These are phyloP conservation scores for Marchantia polymorpha DNA, from an alignment of 225 moss, liverwort and hornwort genomes.

Conservation along the genomic window DNA sequence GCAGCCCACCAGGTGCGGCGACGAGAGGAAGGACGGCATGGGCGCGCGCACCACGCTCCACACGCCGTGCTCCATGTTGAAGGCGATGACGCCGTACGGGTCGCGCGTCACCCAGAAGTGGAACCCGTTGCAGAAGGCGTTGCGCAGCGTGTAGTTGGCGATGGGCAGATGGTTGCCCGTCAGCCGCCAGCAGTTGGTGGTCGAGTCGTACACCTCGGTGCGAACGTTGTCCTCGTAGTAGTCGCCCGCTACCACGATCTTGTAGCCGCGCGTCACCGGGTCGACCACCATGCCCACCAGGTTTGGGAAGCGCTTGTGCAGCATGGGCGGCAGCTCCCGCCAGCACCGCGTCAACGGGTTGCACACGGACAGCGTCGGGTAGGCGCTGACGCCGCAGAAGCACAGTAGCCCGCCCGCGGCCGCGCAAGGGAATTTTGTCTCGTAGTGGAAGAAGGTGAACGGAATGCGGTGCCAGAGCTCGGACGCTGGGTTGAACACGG, in stretches of 20 bases:
- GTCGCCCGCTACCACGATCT: conserved; percentile 96
- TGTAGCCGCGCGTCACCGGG: conserved; percentile 75
- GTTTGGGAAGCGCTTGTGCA: conserved; percentile 98
- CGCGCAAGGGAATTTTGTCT: conserved; percentile 96
- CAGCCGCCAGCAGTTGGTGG: conserved; percentile 75
- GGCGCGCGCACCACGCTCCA: conserved; percentile 98
- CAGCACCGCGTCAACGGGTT: conserved; percentile 95
- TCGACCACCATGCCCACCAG: conserved; percentile 99
- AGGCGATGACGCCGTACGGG: conserved; percentile 92
- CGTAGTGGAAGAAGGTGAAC: conserved; percentile 97
- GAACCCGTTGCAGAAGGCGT: conserved; percentile 96
- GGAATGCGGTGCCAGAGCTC: conserved; percentile 96
- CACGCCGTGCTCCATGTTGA: conserved; percentile 94
- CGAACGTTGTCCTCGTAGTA: conserved; percentile 98
- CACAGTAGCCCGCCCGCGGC: conserved; percentile 92
- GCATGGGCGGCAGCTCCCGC: conserved; percentile 96
- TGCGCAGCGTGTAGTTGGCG: conserved; percentile 94
- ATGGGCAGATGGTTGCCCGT: conserved; percentile 93
- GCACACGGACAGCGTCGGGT: conserved; percentile 94
- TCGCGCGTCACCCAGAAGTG: conserved; percentile 97
- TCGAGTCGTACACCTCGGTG: conserved; percentile 95
- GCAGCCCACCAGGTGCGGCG: conserved; percentile 93
- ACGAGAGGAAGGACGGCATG: conserved; percentile 93
- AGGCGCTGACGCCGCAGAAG: conserved; percentile 97
- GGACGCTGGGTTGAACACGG: conserved; percentile 76